Base-by-base conservation (phyloP, 2,329 filamentous ascomycete species). In the Hypoxylon sp. region DNA sequence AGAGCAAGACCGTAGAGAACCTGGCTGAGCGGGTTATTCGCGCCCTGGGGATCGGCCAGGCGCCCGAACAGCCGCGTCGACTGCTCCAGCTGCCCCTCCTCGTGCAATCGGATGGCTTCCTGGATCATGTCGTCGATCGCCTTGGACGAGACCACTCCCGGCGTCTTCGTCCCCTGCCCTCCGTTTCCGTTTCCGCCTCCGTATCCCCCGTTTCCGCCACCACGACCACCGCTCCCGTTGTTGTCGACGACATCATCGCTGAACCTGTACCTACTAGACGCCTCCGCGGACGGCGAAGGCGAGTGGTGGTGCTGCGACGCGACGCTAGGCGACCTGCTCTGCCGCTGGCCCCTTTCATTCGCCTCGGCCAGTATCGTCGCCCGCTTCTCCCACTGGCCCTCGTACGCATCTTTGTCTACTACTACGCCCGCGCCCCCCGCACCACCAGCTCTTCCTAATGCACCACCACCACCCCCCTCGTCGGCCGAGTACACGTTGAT, bases 1-100 rank as follows among this genome's bases (percentile, higher is more conserved):
- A 98, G 82, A 58, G 95, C 95, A 64, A 99, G 91, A 2, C 96
- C 96, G 79, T 97, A 99, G 59, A 99, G 87, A 37, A 99, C 96
- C 82, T 99, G 95, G 76, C 94, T 96, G 71, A 99, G 86, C 44
- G 96, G 93, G 81, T 98, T 97, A 79, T 98, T 97, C 55, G 91
- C 89, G 25, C 93, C 94, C 60, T 90, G 85, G 0, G 93, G 93
- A 78, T 97, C 91, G 59, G 96, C 96, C 73, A 99, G 85, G 67
- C 86, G 85, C 30, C 90, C 92, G 82, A 99, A 99, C 81, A 98
- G 89, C 58, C 85, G 84, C n/a, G 96, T 98, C 59, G 94, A 96
- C 76, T 85, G 82, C 75, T 90, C 88, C 63, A 97, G 86, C 68
- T 96, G 87, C 64, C 95, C 95, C 51, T 85, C 86, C 81, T 99